Conservation (phyloP, 441 rosid genomes). For the Gossypium gossypioides region DNA sequence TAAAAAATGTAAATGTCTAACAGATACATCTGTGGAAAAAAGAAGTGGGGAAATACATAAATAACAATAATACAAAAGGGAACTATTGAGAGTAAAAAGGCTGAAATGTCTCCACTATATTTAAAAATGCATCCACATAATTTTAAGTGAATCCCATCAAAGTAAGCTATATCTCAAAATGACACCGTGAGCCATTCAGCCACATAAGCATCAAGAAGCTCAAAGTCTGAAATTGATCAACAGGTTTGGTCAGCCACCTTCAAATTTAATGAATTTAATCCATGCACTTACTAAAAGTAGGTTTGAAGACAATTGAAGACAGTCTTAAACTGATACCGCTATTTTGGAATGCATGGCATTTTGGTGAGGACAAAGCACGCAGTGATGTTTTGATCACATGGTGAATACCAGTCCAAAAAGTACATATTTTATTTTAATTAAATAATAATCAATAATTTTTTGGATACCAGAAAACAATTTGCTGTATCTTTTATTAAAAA, state of each 20-base stretch:
- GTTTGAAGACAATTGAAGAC: not conserved
- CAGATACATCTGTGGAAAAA: constrained; percentile 69
- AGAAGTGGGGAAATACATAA: constrained; percentile 7
- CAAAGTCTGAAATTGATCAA: not conserved
- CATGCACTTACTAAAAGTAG: not conserved
- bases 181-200: constrained; percentile 4
- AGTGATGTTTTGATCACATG: not conserved
- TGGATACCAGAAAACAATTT: not conserved
- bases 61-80: not conserved
- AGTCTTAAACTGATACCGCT: not conserved
- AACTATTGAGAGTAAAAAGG: not conserved
- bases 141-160: not conserved
- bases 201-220: constrained; percentile 6
- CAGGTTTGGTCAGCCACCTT: not conserved
- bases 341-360: not conserved
- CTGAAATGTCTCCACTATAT: not conserved
- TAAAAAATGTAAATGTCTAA: constrained; percentile 77
- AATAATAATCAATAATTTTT: not conserved
- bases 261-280: not conserved
- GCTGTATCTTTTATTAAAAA: not conserved
- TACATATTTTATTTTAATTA: not conserved
- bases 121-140: not conserved
- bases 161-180: not conserved
- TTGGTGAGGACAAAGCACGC: not conserved
- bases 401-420: not conserved